Conservation (phyloP, 2,329 filamentous ascomycete genomes). For the Didymella glomerata region DNA sequence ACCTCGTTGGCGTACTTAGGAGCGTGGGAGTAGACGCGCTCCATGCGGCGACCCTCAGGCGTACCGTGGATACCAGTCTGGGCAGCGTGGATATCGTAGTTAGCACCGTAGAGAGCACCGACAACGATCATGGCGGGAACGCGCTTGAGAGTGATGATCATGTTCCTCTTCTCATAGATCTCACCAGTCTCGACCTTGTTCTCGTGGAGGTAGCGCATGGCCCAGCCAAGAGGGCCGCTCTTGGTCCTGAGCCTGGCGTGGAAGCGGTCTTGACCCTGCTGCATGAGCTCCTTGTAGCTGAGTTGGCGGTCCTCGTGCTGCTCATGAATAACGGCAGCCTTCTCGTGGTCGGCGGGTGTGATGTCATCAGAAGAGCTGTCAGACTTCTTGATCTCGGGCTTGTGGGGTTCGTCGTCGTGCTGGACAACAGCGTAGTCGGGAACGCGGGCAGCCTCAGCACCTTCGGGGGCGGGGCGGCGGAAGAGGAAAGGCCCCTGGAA, state of each 20-base stretch:
- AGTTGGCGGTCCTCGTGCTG: slow-evolving; percentile 60
- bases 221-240: slow-evolving; percentile 79
- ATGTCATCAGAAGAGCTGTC: slow-evolving; percentile 45
- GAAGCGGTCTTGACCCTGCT: slow-evolving; percentile 64
- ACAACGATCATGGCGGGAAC: slow-evolving; percentile 72
- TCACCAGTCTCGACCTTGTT: slow-evolving; percentile 76
- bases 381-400: slow-evolving; percentile 32
- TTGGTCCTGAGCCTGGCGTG: slow-evolving; percentile 70
- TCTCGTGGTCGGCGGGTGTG: slow-evolving; percentile 41
- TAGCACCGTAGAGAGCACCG: slow-evolving; percentile 73
- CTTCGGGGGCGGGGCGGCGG: slow-evolving; percentile 64
- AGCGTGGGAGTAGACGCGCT: slow-evolving; percentile 66
- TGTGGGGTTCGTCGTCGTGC: slow-evolving; percentile 59
- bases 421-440: slow-evolving; percentile 83
- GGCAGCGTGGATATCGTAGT: slow-evolving; percentile 84
- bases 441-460: slow-evolving; percentile 65
- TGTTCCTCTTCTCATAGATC: slow-evolving; percentile 78
- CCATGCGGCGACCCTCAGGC: slow-evolving; percentile 76
- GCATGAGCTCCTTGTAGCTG: slow-evolving; percentile 70
- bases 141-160: slow-evolving; percentile 69
- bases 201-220: slow-evolving; percentile 77
- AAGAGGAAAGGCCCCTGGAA: slow-evolving; percentile 66
- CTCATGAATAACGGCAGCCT: slow-evolving; percentile 53
- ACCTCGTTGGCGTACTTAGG: slow-evolving; percentile 51
- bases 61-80: slow-evolving; percentile 75